Conservation (phyloP, 1,139 yeast genomes). For the Yamadazyma mexicana region DNA sequence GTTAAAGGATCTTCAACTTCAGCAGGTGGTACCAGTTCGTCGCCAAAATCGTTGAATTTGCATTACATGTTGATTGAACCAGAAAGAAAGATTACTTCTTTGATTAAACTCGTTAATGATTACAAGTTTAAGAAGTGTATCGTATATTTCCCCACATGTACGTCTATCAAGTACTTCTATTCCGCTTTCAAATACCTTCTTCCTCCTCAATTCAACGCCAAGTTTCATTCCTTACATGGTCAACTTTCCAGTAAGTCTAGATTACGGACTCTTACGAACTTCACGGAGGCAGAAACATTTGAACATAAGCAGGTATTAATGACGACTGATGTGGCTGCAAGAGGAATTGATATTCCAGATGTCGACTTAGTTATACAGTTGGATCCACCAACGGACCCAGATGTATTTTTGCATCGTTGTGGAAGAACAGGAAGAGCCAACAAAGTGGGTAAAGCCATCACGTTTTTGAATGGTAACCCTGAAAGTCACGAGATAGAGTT, state of each 20-base stretch:
- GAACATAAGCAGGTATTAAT: conserved; percentile 59
- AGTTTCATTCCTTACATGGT: conserved; percentile 78
- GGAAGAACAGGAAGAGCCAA: conserved; percentile 95
- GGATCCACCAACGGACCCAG: conserved; percentile 92
- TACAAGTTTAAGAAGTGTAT: conserved; percentile 71
- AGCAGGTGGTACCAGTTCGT: conserved; percentile 15
- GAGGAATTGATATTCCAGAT: conserved; percentile 92
- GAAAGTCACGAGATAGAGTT: conserved; percentile 78
- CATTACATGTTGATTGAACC: conserved; percentile 64
- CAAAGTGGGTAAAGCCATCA: conserved; percentile 73
- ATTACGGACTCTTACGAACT: conserved; percentile 63
- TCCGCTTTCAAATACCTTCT: conserved; percentile 42
- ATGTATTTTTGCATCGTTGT: conserved; percentile 81
- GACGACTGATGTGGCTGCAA: conserved; percentile 87
- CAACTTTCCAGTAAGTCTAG: conserved; percentile 76
- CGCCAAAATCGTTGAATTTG: conserved; percentile 68
- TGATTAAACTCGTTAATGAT: conserved; percentile 54
- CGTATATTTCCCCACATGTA: conserved; percentile 90
- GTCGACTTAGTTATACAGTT: conserved; percentile 85
- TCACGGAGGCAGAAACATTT: conserved; percentile 47
- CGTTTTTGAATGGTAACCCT: conserved; percentile 61
- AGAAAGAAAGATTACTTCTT: conserved; percentile 54
- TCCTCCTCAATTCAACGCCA: conserved; percentile 23
- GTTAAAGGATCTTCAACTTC: conserved; percentile 55
- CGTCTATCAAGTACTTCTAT: conserved; percentile 75